Conservation (phyloP, 208 protist genomes). For the Leptomonas pyrrhocoris region DNA sequence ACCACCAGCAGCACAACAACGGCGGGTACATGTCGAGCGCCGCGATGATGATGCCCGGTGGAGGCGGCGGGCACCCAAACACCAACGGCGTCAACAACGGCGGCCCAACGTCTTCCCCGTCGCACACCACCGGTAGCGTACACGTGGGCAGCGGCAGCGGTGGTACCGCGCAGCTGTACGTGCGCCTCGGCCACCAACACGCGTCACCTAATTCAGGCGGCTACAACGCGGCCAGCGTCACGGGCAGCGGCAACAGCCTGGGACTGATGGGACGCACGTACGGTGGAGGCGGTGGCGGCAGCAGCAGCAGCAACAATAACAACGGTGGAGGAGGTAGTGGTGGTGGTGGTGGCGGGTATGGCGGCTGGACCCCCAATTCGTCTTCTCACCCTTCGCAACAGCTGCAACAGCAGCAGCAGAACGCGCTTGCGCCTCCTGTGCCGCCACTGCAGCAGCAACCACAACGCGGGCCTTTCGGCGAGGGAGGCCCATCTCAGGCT, state of each 20-base stretch:
- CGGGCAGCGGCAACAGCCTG: background rate
- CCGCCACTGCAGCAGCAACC: constrained; percentile 19
- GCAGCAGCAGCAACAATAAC: background rate
- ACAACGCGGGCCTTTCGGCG: constrained; percentile 17
- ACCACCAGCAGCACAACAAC: background rate
- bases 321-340: background rate
- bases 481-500: background rate
- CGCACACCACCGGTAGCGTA: background rate
- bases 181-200: constrained; percentile 6
- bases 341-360: constrained; percentile 1
- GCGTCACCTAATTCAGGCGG: background rate
- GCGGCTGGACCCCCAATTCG: background rate
- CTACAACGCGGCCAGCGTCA: background rate
- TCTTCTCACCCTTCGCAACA: background rate
- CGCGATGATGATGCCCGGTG: background rate
- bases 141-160: background rate
- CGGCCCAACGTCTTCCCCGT: background rate
- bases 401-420: constrained; percentile 15
- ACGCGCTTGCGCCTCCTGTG: constrained; percentile 6
- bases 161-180: constrained; percentile 14
- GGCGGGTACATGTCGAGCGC: constrained; percentile 5
- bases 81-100: background rate
- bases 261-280: constrained; percentile 11
- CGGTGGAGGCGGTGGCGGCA: background rate
- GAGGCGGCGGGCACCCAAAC: constrained; percentile 3